Conservation (phyloP, 176 grass and related monocot species). For the Ampelocalamus luodianensis region DNA sequence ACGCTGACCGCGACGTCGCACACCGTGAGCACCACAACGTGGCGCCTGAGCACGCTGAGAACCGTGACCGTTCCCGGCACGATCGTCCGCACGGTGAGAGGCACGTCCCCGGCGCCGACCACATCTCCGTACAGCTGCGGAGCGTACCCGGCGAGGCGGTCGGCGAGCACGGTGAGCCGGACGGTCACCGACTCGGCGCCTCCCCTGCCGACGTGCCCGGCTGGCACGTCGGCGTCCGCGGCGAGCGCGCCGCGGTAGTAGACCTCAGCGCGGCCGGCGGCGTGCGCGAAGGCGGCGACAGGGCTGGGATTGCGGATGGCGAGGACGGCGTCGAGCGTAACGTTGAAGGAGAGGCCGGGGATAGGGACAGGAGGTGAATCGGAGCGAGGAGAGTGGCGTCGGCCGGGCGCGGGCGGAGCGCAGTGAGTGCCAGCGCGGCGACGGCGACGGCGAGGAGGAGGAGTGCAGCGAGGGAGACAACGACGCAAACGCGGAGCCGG, state of each 20-base stretch:
- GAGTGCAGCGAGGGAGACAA: not conserved
- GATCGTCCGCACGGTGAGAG: constrained; percentile 19
- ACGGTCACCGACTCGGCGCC: constrained; percentile 6
- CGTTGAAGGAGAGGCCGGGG: constrained; percentile 13
- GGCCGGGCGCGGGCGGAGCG: constrained; percentile 7
- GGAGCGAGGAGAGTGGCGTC: not conserved
- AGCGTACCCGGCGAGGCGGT: not conserved
- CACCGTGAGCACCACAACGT: not conserved
- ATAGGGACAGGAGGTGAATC: constrained; percentile 33
- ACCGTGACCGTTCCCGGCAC: constrained; percentile 32
- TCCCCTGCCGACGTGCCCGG: constrained; percentile 1
- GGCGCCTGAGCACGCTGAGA: constrained; percentile 18
- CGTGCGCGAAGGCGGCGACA: constrained; percentile 38
- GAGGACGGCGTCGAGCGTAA: constrained; percentile 33
- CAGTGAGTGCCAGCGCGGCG: not conserved
- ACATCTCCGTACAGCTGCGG: constrained; percentile 30
- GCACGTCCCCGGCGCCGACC: not conserved
- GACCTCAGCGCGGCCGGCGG: constrained; percentile 27
- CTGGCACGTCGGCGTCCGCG: constrained; percentile 1
- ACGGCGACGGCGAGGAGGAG: not conserved
- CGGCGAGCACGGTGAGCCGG: constrained; percentile 16
- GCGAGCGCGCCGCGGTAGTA: constrained; percentile 45
- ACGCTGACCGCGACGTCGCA: constrained; percentile 14
- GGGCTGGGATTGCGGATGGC: constrained; percentile 35
- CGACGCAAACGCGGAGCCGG: not conserved